phyloP scores from a whole-genome alignment of 2,329 filamentous ascomycete genomes.

The Aschersonia sp. region DNA sequence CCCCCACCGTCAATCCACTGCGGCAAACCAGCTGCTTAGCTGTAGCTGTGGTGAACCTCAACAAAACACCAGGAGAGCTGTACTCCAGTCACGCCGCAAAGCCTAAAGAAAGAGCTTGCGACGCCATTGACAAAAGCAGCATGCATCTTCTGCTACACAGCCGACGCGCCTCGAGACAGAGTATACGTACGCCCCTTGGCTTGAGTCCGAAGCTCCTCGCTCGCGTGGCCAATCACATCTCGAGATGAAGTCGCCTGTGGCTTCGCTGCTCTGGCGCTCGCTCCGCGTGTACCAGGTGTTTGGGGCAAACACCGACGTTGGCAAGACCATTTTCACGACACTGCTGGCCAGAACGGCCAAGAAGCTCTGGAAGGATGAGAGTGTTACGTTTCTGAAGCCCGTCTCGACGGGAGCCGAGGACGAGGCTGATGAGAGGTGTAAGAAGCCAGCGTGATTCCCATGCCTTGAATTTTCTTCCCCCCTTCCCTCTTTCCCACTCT shows the following conservation, averaged over 20 bases:
- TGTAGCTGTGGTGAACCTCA: slow-evolving; percentile 1
- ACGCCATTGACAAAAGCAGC: too few species aligned
- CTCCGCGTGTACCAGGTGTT: slow-evolving; percentile 62
- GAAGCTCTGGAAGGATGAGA: slow-evolving; percentile 26
- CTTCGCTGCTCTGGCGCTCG: slow-evolving; percentile 51
- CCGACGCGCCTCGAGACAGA: too few species aligned
- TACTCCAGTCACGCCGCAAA: too few species aligned
- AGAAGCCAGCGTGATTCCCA: slow-evolving; percentile 2
- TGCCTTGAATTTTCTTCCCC: background rate
- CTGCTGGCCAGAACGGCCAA: slow-evolving; percentile 50
- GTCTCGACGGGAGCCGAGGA: slow-evolving; percentile 59
- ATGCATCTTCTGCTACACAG: too few species aligned
- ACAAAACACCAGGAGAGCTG: slow-evolving; percentile 1
- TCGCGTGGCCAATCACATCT: background rate
- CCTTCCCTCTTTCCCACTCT: background rate
- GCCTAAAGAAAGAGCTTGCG: too few species aligned
- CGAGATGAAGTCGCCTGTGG: slow-evolving; percentile 25
- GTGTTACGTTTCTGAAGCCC: slow-evolving; percentile 59
- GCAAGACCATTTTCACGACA: slow-evolving; percentile 70
- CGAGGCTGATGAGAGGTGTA: slow-evolving; percentile 58
- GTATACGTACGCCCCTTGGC: too few species aligned
- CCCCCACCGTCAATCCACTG: background rate
- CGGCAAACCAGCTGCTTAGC: background rate
- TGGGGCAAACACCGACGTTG: slow-evolving; percentile 72
- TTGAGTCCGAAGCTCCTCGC: too few species aligned